These are phyloP conservation scores for Senecio squalidus DNA, from an alignment of 140 eudicot genomes.

Conservation along the genomic window DNA sequence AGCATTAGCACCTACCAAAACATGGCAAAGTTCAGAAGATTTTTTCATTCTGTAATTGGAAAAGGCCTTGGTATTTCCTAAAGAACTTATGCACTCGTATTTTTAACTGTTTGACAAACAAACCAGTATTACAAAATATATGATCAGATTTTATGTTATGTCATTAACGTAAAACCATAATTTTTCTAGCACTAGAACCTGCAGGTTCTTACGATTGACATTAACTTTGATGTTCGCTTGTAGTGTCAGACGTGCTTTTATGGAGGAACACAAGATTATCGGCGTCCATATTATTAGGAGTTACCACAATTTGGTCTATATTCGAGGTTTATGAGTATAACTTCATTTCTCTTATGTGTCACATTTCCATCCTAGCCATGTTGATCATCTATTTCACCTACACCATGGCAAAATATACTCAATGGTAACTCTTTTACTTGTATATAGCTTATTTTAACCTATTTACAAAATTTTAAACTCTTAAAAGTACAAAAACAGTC, in stretches of 20 bases:
- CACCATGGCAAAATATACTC: slow-evolving; percentile 49
- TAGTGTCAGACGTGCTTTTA: slow-evolving; percentile 69
- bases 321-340: slow-evolving; percentile 69
- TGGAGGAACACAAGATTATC: slow-evolving; percentile 83
- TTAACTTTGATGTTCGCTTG: slow-evolving; percentile 8
- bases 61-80: slow-evolving; percentile 49
- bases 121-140: not conserved
- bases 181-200: not conserved
- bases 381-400: slow-evolving; percentile 48
- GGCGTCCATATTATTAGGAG: slow-evolving; percentile 53
- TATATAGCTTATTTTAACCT: not conserved
- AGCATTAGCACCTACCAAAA: not conserved
- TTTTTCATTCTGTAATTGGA: slow-evolving; percentile 59
- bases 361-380: slow-evolving; percentile 51
- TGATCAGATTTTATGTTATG: not conserved
- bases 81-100: not conserved
- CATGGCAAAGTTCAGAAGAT: slow-evolving; percentile 29
- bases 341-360: slow-evolving; percentile 58
- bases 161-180: not conserved
- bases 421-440: slow-evolving; percentile 34
- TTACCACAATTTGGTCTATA: slow-evolving; percentile 60
- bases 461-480: not conserved
- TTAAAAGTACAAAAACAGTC: not conserved
- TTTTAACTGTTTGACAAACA: not conserved
- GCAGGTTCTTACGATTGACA: not conserved